phyloP scores from a whole-genome alignment of 208 protist species.

The Crithidia expoeki region DNA sequence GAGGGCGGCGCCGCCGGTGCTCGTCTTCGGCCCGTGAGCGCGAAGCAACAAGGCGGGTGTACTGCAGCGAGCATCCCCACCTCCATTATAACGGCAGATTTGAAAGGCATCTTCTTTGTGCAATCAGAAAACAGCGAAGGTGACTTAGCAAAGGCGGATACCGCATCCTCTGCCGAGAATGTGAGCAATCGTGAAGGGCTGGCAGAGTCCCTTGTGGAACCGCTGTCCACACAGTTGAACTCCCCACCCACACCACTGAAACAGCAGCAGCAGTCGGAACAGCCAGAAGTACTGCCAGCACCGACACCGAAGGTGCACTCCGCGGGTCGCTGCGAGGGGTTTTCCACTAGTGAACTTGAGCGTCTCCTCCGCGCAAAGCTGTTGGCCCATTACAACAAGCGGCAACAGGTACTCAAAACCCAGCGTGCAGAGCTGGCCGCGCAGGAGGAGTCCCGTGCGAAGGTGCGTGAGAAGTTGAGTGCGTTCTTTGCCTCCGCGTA shows the following conservation, averaged over 20 bases:
- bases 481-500: slow-evolving; percentile 53
- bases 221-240: not conserved
- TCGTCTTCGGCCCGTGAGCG: slow-evolving; percentile 10
- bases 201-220: not conserved
- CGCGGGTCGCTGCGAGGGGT: slow-evolving; percentile 28
- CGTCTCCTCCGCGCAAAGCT: slow-evolving; percentile 55
- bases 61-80: not conserved
- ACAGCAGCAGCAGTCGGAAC: no score
- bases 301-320: slow-evolving; percentile 10
- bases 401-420: slow-evolving; percentile 42
- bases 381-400: slow-evolving; percentile 41
- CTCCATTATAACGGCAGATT: not conserved
- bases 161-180: not conserved
- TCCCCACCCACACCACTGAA: no score
- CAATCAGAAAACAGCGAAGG: not conserved
- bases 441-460: slow-evolving; percentile 32
- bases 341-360: slow-evolving; percentile 60
- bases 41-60: not conserved
- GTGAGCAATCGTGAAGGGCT: slow-evolving; percentile 1
- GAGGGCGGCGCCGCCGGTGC: slow-evolving; percentile 13
- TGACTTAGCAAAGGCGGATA: not conserved
- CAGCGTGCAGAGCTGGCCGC: slow-evolving; percentile 35
- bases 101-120: not conserved
- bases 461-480: slow-evolving; percentile 43
- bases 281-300: not conserved